Conservation (phyloP, 1,139 yeast species). For the Wickerhamomyces sp. region DNA sequence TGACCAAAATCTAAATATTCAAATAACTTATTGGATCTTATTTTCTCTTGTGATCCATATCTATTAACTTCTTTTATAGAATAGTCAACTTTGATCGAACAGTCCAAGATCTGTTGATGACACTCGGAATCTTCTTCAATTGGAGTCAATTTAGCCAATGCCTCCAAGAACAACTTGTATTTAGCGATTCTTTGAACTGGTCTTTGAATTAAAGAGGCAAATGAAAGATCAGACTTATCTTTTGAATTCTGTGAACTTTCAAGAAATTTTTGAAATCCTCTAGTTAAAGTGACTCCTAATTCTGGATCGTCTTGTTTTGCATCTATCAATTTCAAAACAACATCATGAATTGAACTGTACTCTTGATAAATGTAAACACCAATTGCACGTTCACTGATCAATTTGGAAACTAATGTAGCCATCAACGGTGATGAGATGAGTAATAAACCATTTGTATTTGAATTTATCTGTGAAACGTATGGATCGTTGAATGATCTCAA, state of each 20-base stretch:
- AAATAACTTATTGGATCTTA: constrained; percentile 13
- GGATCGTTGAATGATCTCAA: constrained; percentile 1
- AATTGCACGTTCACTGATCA: constrained; percentile 29
- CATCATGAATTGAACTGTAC: constrained; percentile 38
- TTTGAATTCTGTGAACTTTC: constrained; percentile 37
- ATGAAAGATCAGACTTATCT: constrained; percentile 38
- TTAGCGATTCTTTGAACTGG: constrained; percentile 50
- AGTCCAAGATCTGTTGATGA: constrained; percentile 17
- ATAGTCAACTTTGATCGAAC: constrained; percentile 20
- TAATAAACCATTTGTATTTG: constrained; percentile 1
- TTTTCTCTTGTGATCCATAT: constrained; percentile 21
- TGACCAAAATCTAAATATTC: constrained; percentile 12
- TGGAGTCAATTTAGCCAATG: constrained; percentile 28
- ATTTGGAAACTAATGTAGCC: constrained; percentile 26
- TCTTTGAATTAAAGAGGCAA: constrained; percentile 45
- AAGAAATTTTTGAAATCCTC: constrained; percentile 36
- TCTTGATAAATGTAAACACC: constrained; percentile 34
- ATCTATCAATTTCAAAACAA: constrained; percentile 33
- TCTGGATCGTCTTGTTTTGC: constrained; percentile 27
- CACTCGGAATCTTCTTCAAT: constrained; percentile 19
- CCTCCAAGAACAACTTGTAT: constrained; percentile 44
- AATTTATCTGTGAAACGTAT: not conserved
- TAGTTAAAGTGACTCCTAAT: constrained; percentile 16
- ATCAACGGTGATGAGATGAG: constrained; percentile 16
- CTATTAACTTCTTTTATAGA: constrained; percentile 20